Base-by-base conservation (phyloP, 2,329 filamentous ascomycete species). In the Colletotrichum gigasporum region DNA sequence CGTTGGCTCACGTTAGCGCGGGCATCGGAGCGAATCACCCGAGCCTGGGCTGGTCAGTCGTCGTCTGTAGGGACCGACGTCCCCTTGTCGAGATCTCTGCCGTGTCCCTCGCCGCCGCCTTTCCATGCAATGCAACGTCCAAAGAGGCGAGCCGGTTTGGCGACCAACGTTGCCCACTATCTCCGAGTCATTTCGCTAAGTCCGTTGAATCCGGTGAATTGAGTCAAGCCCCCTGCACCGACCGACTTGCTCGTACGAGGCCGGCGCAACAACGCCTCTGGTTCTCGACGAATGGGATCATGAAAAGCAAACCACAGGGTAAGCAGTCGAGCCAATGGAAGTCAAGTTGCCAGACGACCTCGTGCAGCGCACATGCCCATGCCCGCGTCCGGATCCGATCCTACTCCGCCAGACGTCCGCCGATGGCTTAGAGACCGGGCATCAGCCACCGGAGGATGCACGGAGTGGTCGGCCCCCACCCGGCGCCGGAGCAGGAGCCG, bases 131-230 rank as follows among this genome's bases (percentile, higher is more conserved):
- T 45, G 30, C 26, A 56, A 56, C 20, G 30, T 50, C n/a, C 37
- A 51, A 51, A 26, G 12, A 26, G 41, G 26, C 28, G 20, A 35
- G 20, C 28, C 5, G 9, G 8, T 51, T 34, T 11, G 26, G 51
- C 37, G 35, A 54, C 51, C 37, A 54, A 44, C 34, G 22, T 34
- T 11, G 32, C 5, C 18, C 16, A 35, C 12, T 53, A 52, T 53
- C 37, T 34, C 56, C 45, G 56, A 10, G 26, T 35, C 28, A 42
- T 42, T 32, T 44, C 56, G 56, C 24, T 53, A 44, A 57, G 16
- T 9, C 26, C 55, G 28, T 52, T 28, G 28, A 42, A n/a, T 47
- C 45, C 26, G 35, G 28, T 28, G 20, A 22, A 22, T 16, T 44
- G 37, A 8, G 26, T 22, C 14, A 30, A 24, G 24, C 26, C 41